Base-by-base conservation (phyloP, 78 protist species). In the Dictyostelium intermedium region DNA sequence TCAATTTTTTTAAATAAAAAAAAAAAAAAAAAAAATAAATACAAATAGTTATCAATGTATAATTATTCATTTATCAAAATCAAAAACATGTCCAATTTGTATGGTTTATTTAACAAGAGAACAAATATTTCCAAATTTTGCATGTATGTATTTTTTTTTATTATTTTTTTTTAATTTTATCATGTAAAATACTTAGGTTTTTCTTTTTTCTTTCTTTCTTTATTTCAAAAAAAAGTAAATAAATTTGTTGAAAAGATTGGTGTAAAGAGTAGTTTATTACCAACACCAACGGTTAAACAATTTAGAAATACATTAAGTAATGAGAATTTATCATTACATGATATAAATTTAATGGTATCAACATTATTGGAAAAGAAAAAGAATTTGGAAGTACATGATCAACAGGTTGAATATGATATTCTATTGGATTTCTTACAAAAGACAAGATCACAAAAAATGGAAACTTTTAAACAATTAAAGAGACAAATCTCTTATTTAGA, bases 101-200 rank as follows among this genome's bases (percentile, higher is more conserved):
- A 77, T 70, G 84, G 18, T 23, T 6, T 85, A 50, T 69, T 18
- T 92, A 18, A 70, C 96, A n/a, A 43, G 91, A 47, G 96, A 92
- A 5, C 87, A 83, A 45, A 84, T 92, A 11, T 86, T 92, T 41
- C 96, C 96, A 43, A 92, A 92, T 30, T 92, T 92, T 70, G 91
- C 91, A 32, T 85, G 95, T 91, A 82, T 39, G 79, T 85, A 13
- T 41, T 8, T 45, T 45, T 45, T 37, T 34, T 20, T 11, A 10
- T 16, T 37, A 20, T 25, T 66, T 63, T 32, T 13, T 18, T 14
- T 30, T 56, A 81, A n/a, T n/a, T n/a, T 16, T 23, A 27, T 18
- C 2, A 1, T 34, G 41, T 50, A 5, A 5, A 5, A 39, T 39
- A 39, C 43, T 39, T 45, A 45, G 3, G 53, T 45, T 3, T 9